Evolutionary conservation across 1,284 basidiomycete genomes (phyloP), one percentile per base, ranked within the genome.

Genomic region (Papiliotrema terrestris): DNA sequence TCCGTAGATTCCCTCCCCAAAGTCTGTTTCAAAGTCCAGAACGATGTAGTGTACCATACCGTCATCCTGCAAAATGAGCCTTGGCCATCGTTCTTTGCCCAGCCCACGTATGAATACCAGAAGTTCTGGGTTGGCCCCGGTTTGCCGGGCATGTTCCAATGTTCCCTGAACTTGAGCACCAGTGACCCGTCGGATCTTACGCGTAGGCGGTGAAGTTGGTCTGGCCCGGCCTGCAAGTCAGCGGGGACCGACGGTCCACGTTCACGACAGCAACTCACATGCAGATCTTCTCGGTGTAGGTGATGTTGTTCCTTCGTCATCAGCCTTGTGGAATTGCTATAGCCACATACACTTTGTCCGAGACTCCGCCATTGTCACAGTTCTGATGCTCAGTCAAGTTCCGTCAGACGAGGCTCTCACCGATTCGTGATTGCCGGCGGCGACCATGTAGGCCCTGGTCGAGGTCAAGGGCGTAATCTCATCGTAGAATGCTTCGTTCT

Each of bases 401-500:
- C 25, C 15, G 32, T 6, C 9, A 29, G 8, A 9, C 8, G n/a
- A 8, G 6, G 9, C 3, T 15, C 45, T 46, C 26, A 46, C 45
- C 23, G 55, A 51, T 55, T 70, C 65, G 58, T 67, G 65, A 56
- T 70, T 67, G 37, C 66, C 67, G 8, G 59, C 62, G 4, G 59
- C 56, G 43, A 64, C 59, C 63, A 67, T 63, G 66, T 69, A 73
- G 4, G 59, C 36, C 45, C 48, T 11, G 69, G 55, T 9, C 63
- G 59, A 55, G 69, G 52, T 51, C 17, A 51, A 8, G 1, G 62
- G 59, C 4, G 49, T 53, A 55, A 73, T 60, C 60, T 71, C 56
- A 51, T 71, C 70, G 53, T 66, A 73, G 58, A 68, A 71, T 42
- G 62, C 58, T 55, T 71, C 68, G 52, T 60, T 65, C 36, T 67